phyloP scores from a whole-genome alignment of 169 alveolate genomes.

The Plasmodium sp. region DNA sequence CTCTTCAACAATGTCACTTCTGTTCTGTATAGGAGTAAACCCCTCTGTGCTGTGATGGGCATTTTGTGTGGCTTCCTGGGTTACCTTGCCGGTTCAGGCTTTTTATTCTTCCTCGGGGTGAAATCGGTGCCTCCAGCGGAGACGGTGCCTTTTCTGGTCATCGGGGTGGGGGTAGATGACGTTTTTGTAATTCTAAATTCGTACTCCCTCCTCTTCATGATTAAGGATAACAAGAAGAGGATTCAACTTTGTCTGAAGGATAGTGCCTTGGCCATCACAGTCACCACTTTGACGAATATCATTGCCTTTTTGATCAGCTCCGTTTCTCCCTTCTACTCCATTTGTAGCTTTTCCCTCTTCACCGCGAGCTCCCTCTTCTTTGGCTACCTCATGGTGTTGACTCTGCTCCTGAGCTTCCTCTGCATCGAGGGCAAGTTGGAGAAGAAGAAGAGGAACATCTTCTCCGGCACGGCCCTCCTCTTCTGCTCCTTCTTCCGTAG shows the following conservation, averaged over 20 bases:
- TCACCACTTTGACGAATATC: constrained; percentile 87
- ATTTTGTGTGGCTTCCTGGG: constrained; percentile 87
- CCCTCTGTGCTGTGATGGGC: constrained; percentile 79
- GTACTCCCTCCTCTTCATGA: constrained; percentile 81
- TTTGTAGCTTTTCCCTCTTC: constrained; percentile 84
- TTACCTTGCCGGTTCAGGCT: constrained; percentile 85
- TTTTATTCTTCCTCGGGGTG: constrained; percentile 84
- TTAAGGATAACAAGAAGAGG: constrained; percentile 82
- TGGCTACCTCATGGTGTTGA: constrained; percentile 85
- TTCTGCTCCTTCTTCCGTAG: constrained; percentile 1
- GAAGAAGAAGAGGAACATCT: constrained; percentile 31
- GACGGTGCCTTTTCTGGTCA: constrained; percentile 87
- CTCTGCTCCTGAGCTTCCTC: constrained; percentile 82
- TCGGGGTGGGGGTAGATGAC: constrained; percentile 89
- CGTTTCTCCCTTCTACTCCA: constrained; percentile 85
- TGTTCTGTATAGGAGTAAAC: constrained; percentile 59
- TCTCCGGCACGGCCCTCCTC: background rate
- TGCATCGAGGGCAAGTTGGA: constrained; percentile 85
- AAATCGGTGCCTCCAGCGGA: constrained; percentile 85
- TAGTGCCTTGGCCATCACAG: constrained; percentile 86
- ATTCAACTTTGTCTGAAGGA: constrained; percentile 84
- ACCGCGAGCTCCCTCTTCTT: constrained; percentile 83
- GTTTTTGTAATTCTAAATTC: constrained; percentile 86
- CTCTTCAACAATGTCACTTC: constrained; percentile 62
- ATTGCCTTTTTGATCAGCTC: constrained; percentile 87